Base-by-base conservation (phyloP, 345 rosid species). In the Geranium brycei region DNA sequence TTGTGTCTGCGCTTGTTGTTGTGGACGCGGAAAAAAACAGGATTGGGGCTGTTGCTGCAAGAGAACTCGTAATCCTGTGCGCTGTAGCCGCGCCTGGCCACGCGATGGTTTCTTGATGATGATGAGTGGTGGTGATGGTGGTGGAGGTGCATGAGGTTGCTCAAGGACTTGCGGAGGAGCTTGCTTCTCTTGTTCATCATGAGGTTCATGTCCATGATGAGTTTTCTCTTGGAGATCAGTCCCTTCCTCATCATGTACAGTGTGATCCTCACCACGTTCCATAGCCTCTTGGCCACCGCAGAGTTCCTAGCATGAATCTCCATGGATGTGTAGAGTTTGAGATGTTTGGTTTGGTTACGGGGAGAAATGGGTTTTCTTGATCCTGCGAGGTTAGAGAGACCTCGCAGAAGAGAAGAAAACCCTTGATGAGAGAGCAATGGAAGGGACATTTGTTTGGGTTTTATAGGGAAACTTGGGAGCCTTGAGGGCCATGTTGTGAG, bases 1-100 rank as follows among this genome's bases (percentile, higher is more conserved):
- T 23, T 23, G 28, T 68, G 76, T 58, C 51, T 56, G 69, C 68
- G 78, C 65, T 73, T 80, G 32, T 73, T 64, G 19, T 76, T 78
- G 7, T 72, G 75, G 58, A 69, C 57, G 78, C 72, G 76, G 80
- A 68, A 75, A 81, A 81, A 83, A 83, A 75, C 82, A 74, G 80
- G 88, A 38, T 73, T 77, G 1, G 88, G 88, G 40, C 85, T 81
- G 76, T 81, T 74, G 75, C 83, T 81, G 78, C 88, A 81, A 15
- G 88, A 83, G 78, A 83, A 83, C 18, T 83, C 88, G 61, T 83
- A 83, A 16, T 83, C 88, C 82, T 77, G 83, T 77, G 70, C 1
- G 79, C 83, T 80, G 66, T 58, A 80, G 65, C 80, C 62, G 41
- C 41, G 41, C 41, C 7, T 38, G 28, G 23, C 77, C 71, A 58